Base-by-base conservation (phyloP, 768 basidiomycete species). In the Phanerochaete carnosa region DNA sequence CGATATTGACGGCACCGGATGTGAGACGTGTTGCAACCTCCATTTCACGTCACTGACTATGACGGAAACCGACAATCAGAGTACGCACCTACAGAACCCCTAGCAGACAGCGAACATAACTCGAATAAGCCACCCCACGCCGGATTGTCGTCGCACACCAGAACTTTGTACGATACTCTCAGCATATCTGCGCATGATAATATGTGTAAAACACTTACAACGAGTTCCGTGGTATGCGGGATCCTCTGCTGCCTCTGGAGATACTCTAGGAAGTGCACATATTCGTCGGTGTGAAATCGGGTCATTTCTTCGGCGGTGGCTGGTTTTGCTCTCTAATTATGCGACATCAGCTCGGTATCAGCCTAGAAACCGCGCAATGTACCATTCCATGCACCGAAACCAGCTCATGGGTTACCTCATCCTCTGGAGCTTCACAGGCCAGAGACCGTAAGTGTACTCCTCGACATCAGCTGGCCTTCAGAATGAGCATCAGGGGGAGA, bases 251-350 rank as follows among this genome's bases (percentile, higher is more conserved):
- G 92, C 96, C 73, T 99, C 97, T 0, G 95, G 95, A 0, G 89
- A 92, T 28, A 98, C 95, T 51, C 85, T 83, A 99, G 76, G 68
- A 98, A 96, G 68, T 98, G 87, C 60, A 99, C 83, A 74, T 97
- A 99, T 81, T 99, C 97, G 77, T 99, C 97, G 23, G 96, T 94
- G 73, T 99, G 97, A 74, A 98, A 99, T 12, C 88, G 77, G n/a
- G 92, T 89, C 90, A 99, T 90, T 25, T 65, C 62, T 62, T 75
- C 74, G 1, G 74, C 72, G 11, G 71, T 66, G 16, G 74, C 71
- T 55, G 74, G 73, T 66, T 69, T 71, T 35, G 74, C 69, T 45
- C 73, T 68, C 74, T 75, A 57, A 28, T 23, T 54, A 58, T 28
- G n/a, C n/a, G n/a, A n/a, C n/a, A n/a, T n/a, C n/a, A n/a, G n/a